Evolutionary conservation across 257 asterid genomes (phyloP).

Genomic region (Nicotiana knightiana): DNA sequence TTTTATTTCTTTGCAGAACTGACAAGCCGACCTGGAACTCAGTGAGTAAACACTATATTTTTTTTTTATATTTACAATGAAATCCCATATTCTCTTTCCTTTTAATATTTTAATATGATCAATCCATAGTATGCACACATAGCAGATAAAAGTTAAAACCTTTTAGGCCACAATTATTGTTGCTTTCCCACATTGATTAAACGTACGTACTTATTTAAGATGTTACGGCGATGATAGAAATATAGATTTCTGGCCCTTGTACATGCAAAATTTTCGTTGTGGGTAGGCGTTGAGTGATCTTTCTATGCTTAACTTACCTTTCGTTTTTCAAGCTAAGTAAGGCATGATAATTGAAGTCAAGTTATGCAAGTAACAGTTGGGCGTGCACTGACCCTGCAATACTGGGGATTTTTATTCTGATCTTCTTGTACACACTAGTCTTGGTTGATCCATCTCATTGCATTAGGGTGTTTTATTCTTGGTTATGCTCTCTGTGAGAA

Average conservation of each 20-base stretch:
- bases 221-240: not conserved
- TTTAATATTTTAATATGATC: not conserved
- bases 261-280: not conserved
- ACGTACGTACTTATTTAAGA: not conserved
- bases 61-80: not conserved
- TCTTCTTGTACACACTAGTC: not conserved
- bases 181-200: not conserved
- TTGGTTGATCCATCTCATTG: not conserved
- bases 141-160: not conserved
- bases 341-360: not conserved
- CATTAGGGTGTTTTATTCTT: not conserved
- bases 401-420: not conserved
- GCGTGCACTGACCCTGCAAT: not conserved
- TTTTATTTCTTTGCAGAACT: constrained; percentile 47
- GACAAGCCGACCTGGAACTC: constrained; percentile 87
- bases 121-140: not conserved
- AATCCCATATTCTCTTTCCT: not conserved
- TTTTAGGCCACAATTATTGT: not conserved
- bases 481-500: not conserved
- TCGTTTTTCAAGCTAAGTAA: not conserved
- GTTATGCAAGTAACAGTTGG: not conserved
- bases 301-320: not conserved
- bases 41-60: constrained; percentile 44
- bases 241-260: not conserved
- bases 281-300: not conserved